Conservation (phyloP, 2,329 filamentous ascomycete species). For the Aureobasidium sp. region DNA sequence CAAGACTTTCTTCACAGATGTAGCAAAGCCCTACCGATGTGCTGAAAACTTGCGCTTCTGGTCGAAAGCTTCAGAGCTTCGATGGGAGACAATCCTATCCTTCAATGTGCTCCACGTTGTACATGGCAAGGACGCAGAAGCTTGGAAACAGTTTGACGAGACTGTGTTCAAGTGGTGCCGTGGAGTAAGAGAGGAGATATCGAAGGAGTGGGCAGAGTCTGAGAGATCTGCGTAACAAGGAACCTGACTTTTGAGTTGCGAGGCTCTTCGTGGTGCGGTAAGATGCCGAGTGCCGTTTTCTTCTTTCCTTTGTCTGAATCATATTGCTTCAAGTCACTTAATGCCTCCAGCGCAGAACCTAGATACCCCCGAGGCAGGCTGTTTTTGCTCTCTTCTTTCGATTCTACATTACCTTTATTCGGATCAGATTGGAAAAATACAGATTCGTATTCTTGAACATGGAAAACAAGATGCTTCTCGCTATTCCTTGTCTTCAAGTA, state of each 20-base stretch:
- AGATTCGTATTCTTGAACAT: not conserved
- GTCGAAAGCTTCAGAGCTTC: slow-evolving; percentile 89
- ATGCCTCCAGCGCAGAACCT: slow-evolving; percentile 10
- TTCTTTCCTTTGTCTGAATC: slow-evolving; percentile 3
- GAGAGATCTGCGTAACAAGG: slow-evolving; percentile 3
- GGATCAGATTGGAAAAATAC: not conserved
- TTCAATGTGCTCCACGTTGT: slow-evolving; percentile 84
- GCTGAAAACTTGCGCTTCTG: slow-evolving; percentile 94
- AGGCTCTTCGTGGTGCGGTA: not conserved
- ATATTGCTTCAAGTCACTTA: not conserved
- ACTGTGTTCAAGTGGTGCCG: slow-evolving; percentile 79
- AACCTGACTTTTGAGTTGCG: not conserved
- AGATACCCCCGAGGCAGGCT: slow-evolving; percentile 15
- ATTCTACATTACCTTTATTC: not conserved
- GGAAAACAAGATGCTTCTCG: not conserved
- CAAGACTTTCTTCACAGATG: slow-evolving; percentile 82
- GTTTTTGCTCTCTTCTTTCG: not conserved
- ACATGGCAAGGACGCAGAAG: slow-evolving; percentile 59
- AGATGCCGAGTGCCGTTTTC: not conserved
- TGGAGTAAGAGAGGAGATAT: slow-evolving; percentile 75
- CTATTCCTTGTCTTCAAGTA: not conserved
- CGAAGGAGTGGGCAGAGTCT: slow-evolving; percentile 55
- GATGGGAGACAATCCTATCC: slow-evolving; percentile 80
- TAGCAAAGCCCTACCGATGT: slow-evolving; percentile 85
- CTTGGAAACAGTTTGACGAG: slow-evolving; percentile 76